phyloP scores from a whole-genome alignment of 306 rosid genomes.

The Cicer chorassanicum region DNA sequence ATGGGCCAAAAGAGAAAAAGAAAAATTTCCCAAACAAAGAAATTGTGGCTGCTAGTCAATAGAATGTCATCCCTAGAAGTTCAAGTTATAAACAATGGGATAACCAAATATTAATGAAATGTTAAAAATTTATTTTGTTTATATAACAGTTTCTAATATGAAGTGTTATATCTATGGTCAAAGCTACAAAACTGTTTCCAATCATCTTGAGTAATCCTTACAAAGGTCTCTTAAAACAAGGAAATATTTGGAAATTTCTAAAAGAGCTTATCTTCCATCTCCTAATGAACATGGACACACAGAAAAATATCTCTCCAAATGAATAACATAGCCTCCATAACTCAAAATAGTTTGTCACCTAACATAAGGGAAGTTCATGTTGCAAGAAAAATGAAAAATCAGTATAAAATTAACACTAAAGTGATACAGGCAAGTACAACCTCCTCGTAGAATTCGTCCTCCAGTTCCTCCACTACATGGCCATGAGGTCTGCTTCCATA shows the following conservation, averaged over 20 bases:
- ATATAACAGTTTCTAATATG: conserved; percentile 39
- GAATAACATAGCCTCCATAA: conserved; percentile 37
- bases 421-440: conserved; percentile 63
- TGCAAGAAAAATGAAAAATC: conserved; percentile 51
- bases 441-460: conserved; percentile 92
- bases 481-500: conserved; percentile 72
- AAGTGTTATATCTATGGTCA: conserved; percentile 24
- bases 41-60: conserved; percentile 17
- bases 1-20: conserved; percentile 16
- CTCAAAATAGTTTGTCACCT: conserved; percentile 33
- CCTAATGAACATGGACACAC: conserved; percentile 26
- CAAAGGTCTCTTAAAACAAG: conserved; percentile 22
- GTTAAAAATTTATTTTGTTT: conserved; percentile 2
- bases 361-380: conserved; percentile 32
- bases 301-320: conserved; percentile 32
- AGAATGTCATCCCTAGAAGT: conserved; percentile 26
- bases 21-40: background rate
- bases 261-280: conserved; percentile 25
- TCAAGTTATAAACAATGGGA: conserved; percentile 33
- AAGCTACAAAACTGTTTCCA: conserved; percentile 36
- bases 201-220: background rate
- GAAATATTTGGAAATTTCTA: conserved; percentile 38
- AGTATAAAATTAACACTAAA: conserved; percentile 45
- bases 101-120: conserved; percentile 33
- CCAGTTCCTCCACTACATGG: conserved; percentile 78